These are phyloP conservation scores for Eimeria mitis DNA, from an alignment of 169 alveolate genomes.

Conservation along the genomic window DNA sequence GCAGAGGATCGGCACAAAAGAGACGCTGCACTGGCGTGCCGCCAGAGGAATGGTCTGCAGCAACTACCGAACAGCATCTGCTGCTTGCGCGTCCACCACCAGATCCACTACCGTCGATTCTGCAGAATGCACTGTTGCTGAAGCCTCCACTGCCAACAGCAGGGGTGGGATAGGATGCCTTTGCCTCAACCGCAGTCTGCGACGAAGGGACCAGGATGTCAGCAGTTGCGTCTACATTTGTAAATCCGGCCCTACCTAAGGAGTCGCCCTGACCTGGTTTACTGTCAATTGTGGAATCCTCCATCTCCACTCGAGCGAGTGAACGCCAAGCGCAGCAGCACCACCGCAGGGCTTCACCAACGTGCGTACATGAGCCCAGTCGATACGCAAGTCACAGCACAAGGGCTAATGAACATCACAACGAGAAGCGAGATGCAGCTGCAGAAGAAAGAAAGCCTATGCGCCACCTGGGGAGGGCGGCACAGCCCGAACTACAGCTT, in stretches of 20 bases:
- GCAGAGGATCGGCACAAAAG: slow-evolving; percentile 39
- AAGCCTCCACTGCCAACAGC: neutral
- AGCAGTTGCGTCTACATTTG: neutral
- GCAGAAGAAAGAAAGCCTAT: neutral
- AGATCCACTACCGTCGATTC: neutral
- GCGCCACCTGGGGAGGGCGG: neutral
- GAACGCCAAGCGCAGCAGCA: neutral
- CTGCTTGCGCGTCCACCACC: neutral
- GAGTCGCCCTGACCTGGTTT: slow-evolving; percentile 2
- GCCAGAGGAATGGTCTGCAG: neutral
- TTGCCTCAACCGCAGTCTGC: neutral
- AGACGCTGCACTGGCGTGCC: neutral
- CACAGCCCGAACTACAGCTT: slow-evolving; percentile 10
- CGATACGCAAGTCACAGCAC: neutral
- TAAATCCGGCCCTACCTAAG: neutral
- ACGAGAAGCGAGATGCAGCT: neutral
- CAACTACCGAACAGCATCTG: neutral
- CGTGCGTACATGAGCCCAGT: slow-evolving; percentile 19
- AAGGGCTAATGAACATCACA: neutral
- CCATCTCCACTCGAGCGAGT: slow-evolving; percentile 1
- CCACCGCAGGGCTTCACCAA: slow-evolving; percentile 56
- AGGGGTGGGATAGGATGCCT: neutral
- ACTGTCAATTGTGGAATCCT: slow-evolving; percentile 10
- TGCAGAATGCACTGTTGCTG: neutral
- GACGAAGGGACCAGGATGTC: neutral